Percentiles rank a stretch among this genome's conserved stretches.
phyloP scores from a whole-genome alignment of 2,329 filamentous ascomycete species.

The Penicillium thymicola region DNA sequence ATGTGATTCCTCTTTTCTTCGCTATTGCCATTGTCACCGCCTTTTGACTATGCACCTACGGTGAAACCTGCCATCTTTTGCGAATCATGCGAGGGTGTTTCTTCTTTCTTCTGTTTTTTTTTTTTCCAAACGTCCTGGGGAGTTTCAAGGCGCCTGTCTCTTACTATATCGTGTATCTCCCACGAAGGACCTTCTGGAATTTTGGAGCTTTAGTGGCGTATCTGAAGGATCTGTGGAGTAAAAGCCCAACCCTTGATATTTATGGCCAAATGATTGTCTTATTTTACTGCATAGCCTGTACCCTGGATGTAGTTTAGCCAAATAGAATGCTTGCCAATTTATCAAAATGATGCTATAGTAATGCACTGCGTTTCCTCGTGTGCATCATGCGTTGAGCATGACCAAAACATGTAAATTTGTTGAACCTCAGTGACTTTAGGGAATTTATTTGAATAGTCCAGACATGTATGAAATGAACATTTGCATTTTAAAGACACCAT shows the following conservation, averaged over 20 bases:
- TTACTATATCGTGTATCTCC: constrained; percentile 16
- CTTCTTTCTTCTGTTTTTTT: background rate
- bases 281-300: constrained; percentile 6
- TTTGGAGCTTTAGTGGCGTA: constrained; percentile 17
- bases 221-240: constrained; percentile 18
- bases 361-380: too few species aligned
- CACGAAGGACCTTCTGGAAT: constrained; percentile 15
- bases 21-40: constrained; percentile 9
- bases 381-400: background rate
- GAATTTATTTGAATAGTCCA: background rate
- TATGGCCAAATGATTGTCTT: constrained; percentile 8
- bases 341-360: background rate
- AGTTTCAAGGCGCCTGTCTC: constrained; percentile 20
- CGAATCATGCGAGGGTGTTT: constrained; percentile 5
- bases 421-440: background rate
- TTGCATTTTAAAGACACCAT: background rate
- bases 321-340: constrained; percentile 8
- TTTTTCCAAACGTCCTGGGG: constrained; percentile 11
- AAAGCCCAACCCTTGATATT: constrained; percentile 13
- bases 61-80: constrained; percentile 11
- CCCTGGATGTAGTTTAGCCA: constrained; percentile 8
- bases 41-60: constrained; percentile 19
- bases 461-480: background rate
- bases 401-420: background rate
- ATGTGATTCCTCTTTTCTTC: constrained; percentile 15